Base-by-base conservation (phyloP, 805 yeast genomes). In the Kluyveromyces siamensis region DNA sequence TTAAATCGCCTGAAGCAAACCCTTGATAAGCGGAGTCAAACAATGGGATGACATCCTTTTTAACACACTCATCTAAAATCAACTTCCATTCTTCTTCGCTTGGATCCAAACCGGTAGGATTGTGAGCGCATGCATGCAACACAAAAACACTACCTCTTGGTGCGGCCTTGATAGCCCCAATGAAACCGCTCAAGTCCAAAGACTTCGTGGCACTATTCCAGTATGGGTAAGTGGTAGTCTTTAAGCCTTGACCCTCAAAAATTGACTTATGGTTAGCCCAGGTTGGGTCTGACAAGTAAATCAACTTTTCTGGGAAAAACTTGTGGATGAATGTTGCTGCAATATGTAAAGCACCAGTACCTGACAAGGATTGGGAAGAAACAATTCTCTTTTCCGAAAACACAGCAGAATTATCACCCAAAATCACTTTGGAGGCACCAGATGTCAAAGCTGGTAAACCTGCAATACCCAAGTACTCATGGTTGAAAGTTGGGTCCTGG, bases 1-100 rank as follows among this genome's bases (percentile, higher is more conserved):
- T 83, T 56, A 88, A 76, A 59, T 84, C 81, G 48, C 98, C 98
- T 41, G 90, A 78, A 27, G 98, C 96, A 65, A 91, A 91, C 6
- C 99, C 99, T 72, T 91, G 98, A 74, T 93, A 91, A 19, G 98
- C 98, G 52, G 89, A 81, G 70, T 91, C 99, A 62, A 93, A 90
- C 52, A 91, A 69, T 6, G 88, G 87, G 59, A 91, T 76, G 68
- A 88, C 95, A 47, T 77, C 70, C 50, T 78, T 74, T 50, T 69
- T 63, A 55, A 79, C 76, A 53, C 87, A 70, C 25, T 80, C 83
- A 41, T 75, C 73, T 42, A 87, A 73, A 47, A 93, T 83, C 60
- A 73, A 58, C 42, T 66, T 66, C 99, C 99, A 91, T 70, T 91
- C 85, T 46, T 77, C 84, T 50, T 73, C 72, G 2, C 85, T 80